phyloP scores from a whole-genome alignment of 768 basidiomycete species.

The Serendipita sp. region DNA sequence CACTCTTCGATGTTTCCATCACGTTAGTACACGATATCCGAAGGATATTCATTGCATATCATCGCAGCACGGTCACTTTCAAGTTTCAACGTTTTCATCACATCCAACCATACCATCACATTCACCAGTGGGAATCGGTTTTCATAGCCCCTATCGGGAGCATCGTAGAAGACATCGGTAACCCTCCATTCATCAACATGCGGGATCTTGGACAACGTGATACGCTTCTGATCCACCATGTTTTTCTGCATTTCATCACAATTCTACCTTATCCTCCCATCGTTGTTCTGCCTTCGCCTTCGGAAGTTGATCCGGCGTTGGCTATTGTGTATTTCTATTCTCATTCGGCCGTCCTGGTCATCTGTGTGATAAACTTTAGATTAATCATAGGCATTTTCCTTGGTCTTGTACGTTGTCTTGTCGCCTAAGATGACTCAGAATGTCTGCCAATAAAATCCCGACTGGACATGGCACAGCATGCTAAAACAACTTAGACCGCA shows the following conservation, averaged over 20 bases:
- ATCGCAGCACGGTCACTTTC: not conserved
- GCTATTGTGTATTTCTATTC: not conserved
- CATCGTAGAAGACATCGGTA: constrained; percentile 1
- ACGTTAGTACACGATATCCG: not conserved
- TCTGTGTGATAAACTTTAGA: not conserved
- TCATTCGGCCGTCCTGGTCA: not conserved
- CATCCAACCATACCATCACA: not conserved
- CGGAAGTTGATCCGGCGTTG: not conserved
- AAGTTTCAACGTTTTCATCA: not conserved
- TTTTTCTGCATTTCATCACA: not conserved
- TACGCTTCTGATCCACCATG: not conserved
- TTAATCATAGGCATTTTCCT: too few species aligned
- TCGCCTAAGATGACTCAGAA: not conserved
- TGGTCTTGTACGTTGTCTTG: too few species aligned
- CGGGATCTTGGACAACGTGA: not conserved
- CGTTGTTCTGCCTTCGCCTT: not conserved
- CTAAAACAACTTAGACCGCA: not conserved
- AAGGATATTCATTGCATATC: not conserved
- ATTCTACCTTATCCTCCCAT: not conserved
- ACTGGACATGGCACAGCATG: not conserved
- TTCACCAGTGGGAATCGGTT: not conserved
- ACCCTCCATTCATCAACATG: not conserved
- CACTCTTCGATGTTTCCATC: not conserved
- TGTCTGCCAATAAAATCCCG: not conserved
- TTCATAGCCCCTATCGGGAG: not conserved